A percentile compares a stretch with the other conserved stretches of the same genome.
Evolutionary conservation across 306 rosid genomes (phyloP).

Genomic region (Comarum palustre): DNA sequence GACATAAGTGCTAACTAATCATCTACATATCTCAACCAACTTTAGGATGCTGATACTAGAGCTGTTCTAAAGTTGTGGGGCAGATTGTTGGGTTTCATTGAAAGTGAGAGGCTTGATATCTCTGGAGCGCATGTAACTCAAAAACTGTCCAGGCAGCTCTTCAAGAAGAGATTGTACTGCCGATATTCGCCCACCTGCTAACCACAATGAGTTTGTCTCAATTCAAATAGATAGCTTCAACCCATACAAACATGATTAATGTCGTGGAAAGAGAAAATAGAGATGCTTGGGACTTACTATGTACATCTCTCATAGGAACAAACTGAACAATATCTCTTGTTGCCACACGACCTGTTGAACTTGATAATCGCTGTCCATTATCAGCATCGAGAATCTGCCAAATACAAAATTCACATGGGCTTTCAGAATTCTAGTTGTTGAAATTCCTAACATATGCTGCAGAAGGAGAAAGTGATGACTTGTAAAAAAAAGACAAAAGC

Average conservation of each 20-base stretch:
- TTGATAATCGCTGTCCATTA: slow-evolving; percentile 53
- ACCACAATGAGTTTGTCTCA: not conserved
- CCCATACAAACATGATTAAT: not conserved
- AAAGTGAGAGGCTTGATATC: slow-evolving; percentile 46
- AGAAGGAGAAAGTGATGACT: not conserved
- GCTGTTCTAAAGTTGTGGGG: not conserved
- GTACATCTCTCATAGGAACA: slow-evolving; percentile 72
- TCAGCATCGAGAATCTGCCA: slow-evolving; percentile 82
- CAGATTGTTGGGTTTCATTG: slow-evolving; percentile 9
- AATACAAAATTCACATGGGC: not conserved
- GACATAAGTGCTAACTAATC: not conserved
- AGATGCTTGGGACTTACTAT: slow-evolving; percentile 40
- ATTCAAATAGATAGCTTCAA: not conserved
- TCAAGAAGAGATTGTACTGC: slow-evolving; percentile 71
- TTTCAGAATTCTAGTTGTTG: not conserved
- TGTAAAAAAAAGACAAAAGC: not conserved
- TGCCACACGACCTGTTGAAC: slow-evolving; percentile 65
- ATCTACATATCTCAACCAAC: not conserved
- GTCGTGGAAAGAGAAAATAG: not conserved
- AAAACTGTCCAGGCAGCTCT: slow-evolving; percentile 77
- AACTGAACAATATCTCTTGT: slow-evolving; percentile 83
- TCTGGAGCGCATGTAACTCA: slow-evolving; percentile 60
- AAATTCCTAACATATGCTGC: not conserved
- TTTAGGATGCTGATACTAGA: not conserved
- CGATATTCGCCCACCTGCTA: slow-evolving; percentile 51